A percentile compares a stretch with the other conserved stretches of the same genome.
Evolutionary conservation across 257 asterid genomes (phyloP).

Genomic region (Mentha longifolia): DNA sequence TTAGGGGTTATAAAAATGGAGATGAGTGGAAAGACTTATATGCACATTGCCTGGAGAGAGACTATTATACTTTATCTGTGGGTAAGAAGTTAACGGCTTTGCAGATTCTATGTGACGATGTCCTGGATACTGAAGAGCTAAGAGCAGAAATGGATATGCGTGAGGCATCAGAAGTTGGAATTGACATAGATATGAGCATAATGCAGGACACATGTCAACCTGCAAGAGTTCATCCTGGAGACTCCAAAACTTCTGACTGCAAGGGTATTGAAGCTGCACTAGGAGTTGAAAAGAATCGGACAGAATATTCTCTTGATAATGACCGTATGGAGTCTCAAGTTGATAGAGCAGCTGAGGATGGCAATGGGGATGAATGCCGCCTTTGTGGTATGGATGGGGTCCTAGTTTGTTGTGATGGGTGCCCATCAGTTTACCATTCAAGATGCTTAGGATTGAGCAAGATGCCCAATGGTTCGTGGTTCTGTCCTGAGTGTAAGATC

Average conservation of each 20-base stretch:
- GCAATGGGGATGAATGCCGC: slow-evolving; percentile 84
- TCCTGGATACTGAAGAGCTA: slow-evolving; percentile 72
- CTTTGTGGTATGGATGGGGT: slow-evolving; percentile 93
- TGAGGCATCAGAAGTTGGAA: slow-evolving; percentile 71
- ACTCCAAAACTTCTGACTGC: slow-evolving; percentile 59
- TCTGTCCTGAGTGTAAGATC: slow-evolving; percentile 82
- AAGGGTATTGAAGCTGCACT: slow-evolving; percentile 48
- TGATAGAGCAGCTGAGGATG: slow-evolving; percentile 54
- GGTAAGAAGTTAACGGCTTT: slow-evolving; percentile 66
- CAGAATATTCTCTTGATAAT: slow-evolving; percentile 33
- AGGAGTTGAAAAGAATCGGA: slow-evolving; percentile 43
- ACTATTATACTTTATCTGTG: slow-evolving; percentile 66
- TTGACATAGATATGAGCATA: slow-evolving; percentile 53
- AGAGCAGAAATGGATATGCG: slow-evolving; percentile 74
- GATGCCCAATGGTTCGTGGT: slow-evolving; percentile 76
- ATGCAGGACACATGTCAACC: slow-evolving; percentile 50
- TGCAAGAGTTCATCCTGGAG: slow-evolving; percentile 62
- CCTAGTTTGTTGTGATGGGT: slow-evolving; percentile 87
- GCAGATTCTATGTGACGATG: slow-evolving; percentile 82
- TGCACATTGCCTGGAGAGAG: slow-evolving; percentile 66
- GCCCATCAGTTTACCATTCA: slow-evolving; percentile 80
- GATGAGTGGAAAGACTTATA: slow-evolving; percentile 70
- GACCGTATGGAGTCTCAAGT: slow-evolving; percentile 40
- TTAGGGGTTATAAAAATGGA: slow-evolving; percentile 56
- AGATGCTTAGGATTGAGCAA: slow-evolving; percentile 85